Percentiles rank a stretch among this genome's conserved stretches.
Conservation (phyloP, 306 rosid species). For the Hippophae tibetana region DNA sequence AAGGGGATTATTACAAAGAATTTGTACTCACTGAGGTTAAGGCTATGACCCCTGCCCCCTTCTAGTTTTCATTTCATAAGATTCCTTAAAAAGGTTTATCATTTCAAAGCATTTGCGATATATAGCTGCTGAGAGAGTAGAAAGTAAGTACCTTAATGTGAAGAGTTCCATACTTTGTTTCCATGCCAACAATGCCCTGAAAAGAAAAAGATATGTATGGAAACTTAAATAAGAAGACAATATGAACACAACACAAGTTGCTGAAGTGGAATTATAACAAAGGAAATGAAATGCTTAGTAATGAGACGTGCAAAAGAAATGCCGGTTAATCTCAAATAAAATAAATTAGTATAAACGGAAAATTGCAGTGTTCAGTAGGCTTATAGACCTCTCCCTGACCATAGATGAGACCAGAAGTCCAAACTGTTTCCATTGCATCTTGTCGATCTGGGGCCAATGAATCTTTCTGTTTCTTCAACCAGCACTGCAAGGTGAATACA, state of each 20-base stretch:
- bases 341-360: neutral
- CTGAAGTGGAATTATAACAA: neutral
- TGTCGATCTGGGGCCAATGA: conserved; percentile 58
- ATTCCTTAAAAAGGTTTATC: too few species aligned
- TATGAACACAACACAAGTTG: conserved; percentile 1
- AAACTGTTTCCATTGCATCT: conserved; percentile 37
- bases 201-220: conserved; percentile 10
- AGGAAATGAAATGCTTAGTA: neutral
- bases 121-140: too few species aligned
- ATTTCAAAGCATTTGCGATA: too few species aligned
- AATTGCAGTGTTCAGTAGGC: neutral
- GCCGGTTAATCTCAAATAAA: neutral
- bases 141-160: conserved; percentile 49
- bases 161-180: conserved; percentile 59
- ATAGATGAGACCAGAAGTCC: conserved; percentile 94
- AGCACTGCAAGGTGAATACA: conserved; percentile 53
- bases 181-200: conserved; percentile 69
- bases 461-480: conserved; percentile 97
- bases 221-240: conserved; percentile 2
- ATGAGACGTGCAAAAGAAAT: neutral
- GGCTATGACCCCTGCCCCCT: too few species aligned
- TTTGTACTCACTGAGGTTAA: too few species aligned
- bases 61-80: too few species aligned
- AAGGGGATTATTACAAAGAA: too few species aligned
- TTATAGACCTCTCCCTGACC: conserved; percentile 77